These are phyloP conservation scores for Aspergillus jensenii DNA, from an alignment of 2,329 filamentous ascomycete genomes.

Conservation along the genomic window DNA sequence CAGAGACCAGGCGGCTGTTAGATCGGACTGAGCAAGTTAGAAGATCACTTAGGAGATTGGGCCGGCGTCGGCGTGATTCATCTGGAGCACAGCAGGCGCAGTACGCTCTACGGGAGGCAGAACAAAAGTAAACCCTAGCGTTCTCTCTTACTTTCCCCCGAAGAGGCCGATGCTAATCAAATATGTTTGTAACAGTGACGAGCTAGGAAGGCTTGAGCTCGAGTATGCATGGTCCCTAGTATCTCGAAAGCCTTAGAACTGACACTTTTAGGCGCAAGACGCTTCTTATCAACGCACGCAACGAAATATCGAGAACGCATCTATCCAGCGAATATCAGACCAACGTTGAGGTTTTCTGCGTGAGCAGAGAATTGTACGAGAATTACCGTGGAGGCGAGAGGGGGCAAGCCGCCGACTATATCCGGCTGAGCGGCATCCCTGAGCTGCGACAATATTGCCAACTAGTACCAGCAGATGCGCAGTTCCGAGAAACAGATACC, in stretches of 20 bases:
- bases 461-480: constrained; percentile 19
- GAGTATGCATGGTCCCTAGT: not conserved
- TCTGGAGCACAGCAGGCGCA: not conserved
- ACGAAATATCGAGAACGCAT: not conserved
- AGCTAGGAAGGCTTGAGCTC: not conserved
- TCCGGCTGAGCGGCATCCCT: constrained; percentile 21
- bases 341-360: constrained; percentile 17
- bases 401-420: constrained; percentile 10
- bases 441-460: constrained; percentile 23
- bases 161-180: not conserved
- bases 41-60: not conserved
- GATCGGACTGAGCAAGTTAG: not conserved
- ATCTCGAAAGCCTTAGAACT: not conserved
- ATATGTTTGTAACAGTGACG: not conserved
- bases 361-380: constrained; percentile 21
- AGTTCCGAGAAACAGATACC: constrained; percentile 8
- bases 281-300: constrained; percentile 11
- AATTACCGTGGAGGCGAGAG: constrained; percentile 1
- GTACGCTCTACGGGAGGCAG: not conserved
- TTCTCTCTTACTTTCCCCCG: not conserved
- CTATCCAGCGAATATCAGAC: not conserved
- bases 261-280: not conserved
- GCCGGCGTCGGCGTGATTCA: not conserved
- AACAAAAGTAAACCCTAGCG: not conserved
- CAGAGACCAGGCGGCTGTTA: not conserved